Conservation (phyloP, 2,329 filamentous ascomycete species). For the Lasiodiplodia theobromae region DNA sequence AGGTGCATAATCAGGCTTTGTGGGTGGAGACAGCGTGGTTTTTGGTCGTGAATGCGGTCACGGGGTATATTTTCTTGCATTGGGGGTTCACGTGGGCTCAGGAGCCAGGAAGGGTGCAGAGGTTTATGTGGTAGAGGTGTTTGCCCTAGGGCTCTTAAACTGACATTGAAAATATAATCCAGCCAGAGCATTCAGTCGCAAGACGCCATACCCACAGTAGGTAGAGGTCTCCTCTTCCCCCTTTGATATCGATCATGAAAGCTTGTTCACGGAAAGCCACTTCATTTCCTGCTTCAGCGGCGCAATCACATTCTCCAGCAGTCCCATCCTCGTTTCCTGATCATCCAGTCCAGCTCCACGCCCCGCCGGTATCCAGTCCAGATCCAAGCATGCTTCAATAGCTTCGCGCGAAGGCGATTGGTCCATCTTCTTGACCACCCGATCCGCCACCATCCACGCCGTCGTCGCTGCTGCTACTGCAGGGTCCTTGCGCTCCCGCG, state of each 20-base stretch:
- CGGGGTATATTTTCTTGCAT: conserved; percentile 75
- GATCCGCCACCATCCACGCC: background rate
- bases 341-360: background rate
- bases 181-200: too few species aligned
- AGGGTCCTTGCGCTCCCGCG: background rate
- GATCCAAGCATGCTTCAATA: background rate
- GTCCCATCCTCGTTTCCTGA: background rate
- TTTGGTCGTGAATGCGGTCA: conserved; percentile 67
- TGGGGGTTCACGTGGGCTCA: conserved; percentile 72
- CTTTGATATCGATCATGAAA: background rate
- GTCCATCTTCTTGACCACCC: conserved; percentile 2
- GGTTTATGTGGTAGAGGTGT: conserved; percentile 77
- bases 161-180: too few species aligned
- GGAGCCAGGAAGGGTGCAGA: conserved; percentile 67
- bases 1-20: conserved; percentile 50
- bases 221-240: too few species aligned
- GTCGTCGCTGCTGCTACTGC: background rate
- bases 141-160: too few species aligned
- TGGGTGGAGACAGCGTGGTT: conserved; percentile 76
- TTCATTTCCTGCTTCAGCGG: background rate
- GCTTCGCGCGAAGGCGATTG: background rate
- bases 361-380: background rate
- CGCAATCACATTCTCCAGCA: background rate
- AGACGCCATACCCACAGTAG: too few species aligned
- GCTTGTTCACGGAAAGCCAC: background rate